These are phyloP conservation scores for Pythium phragmiticola DNA, from an alignment of 352 stramenopile genomes.

Conservation along the genomic window DNA sequence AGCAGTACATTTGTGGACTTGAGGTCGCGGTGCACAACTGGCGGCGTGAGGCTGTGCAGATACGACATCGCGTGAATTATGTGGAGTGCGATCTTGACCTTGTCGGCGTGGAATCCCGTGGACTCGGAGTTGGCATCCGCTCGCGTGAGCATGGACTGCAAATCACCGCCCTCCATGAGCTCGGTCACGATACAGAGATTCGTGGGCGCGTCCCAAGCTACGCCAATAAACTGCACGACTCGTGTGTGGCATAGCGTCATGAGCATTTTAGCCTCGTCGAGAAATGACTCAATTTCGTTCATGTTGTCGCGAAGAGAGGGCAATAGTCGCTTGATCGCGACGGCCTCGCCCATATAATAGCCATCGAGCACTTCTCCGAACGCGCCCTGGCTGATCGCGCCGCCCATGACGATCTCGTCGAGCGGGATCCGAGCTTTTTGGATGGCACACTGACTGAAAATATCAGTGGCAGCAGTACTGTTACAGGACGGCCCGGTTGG, in stretches of 20 bases:
- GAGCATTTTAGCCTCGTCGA: conserved; percentile 44
- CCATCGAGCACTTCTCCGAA: conserved; percentile 45
- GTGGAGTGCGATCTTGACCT: conserved; percentile 14
- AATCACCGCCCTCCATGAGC: conserved; percentile 44
- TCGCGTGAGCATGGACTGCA: conserved; percentile 27
- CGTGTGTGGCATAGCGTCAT: conserved; percentile 36
- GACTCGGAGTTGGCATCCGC: conserved; percentile 1
- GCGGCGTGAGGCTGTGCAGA: conserved; percentile 9
- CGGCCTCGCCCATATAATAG: conserved; percentile 28
- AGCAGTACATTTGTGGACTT: conserved; percentile 10
- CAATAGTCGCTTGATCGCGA: conserved; percentile 49
- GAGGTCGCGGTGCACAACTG: conserved; percentile 9
- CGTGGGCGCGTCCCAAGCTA: conserved; percentile 36
- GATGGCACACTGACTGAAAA: conserved; percentile 4
- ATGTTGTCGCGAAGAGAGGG: conserved; percentile 26
- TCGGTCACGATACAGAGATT: conserved; percentile 41
- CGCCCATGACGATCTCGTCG: conserved; percentile 3
- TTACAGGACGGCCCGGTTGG: too few relatives aligned
- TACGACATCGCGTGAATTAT: conserved; percentile 7
- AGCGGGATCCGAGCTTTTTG: conserved; percentile 10
- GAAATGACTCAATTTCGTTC: conserved; percentile 35
- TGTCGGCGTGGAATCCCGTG: conserved; percentile 9
- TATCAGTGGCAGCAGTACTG: neutral
- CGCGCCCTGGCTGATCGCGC: conserved; percentile 35
- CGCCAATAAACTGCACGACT: conserved; percentile 28